These are phyloP conservation scores for Piper betle DNA, from an alignment of 164 flowering plant species.

Conservation along the genomic window DNA sequence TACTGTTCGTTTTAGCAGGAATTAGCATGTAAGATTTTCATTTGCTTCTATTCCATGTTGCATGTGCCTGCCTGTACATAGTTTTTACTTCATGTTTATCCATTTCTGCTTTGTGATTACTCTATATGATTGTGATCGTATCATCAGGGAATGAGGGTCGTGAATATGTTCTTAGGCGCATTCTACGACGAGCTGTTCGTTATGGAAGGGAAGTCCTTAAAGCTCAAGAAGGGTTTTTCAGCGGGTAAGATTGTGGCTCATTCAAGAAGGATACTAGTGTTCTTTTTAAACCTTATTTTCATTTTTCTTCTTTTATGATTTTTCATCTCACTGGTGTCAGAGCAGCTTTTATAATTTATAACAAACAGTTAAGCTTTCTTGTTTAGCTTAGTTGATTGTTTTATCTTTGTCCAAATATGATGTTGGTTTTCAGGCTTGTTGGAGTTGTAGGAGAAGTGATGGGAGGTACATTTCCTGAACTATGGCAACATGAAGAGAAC, in stretches of 20 bases:
- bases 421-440: slow-evolving; percentile 51
- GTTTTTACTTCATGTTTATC: background rate
- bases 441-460: slow-evolving; percentile 54
- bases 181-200: slow-evolving; percentile 96
- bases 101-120: background rate
- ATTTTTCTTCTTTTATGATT: background rate
- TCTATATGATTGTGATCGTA: background rate
- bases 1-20: no score
- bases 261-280: background rate
- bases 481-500: slow-evolving; percentile 51
- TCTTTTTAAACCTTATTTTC: background rate
- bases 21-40: no score
- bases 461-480: slow-evolving; percentile 91
- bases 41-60: no score
- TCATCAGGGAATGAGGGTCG: slow-evolving; percentile 88
- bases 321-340: background rate
- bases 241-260: slow-evolving; percentile 35
- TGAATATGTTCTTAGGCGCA: slow-evolving; percentile 93
- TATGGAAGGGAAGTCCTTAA: slow-evolving; percentile 92
- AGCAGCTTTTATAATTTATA: no score
- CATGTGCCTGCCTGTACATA: background rate
- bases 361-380: no score
- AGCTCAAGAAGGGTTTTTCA: slow-evolving; percentile 88
- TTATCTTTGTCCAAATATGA: background rate
- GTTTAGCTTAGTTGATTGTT: background rate